Evolutionary conservation across 148 eudicot species (phyloP).

Genomic region (Rhododendron molle): DNA sequence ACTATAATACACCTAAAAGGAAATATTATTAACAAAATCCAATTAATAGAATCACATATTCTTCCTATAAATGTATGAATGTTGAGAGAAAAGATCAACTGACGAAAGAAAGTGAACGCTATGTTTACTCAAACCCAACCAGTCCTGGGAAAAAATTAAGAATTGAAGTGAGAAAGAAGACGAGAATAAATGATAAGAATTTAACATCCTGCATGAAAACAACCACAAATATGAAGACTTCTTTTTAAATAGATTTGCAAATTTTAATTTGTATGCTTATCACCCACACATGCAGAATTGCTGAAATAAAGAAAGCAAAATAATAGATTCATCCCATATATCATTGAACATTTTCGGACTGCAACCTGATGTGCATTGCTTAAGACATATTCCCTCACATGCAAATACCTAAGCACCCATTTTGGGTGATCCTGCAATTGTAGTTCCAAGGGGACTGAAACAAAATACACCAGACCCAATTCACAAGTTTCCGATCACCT

Average conservation of each 20-base stretch:
- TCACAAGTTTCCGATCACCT: not conserved
- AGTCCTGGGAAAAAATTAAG: not conserved
- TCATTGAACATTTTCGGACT: not conserved
- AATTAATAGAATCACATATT: not conserved
- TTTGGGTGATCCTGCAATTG: conserved; percentile 1
- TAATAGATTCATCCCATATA: not conserved
- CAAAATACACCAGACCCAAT: not conserved
- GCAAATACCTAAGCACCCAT: not conserved
- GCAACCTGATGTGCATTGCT: not conserved
- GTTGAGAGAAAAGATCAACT: not conserved
- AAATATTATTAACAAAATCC: not conserved
- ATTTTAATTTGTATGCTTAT: not conserved
- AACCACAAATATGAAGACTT: not conserved
- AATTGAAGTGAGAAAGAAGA: not conserved
- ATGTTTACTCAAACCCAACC: not conserved
- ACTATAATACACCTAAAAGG: not conserved
- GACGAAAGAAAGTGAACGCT: not conserved
- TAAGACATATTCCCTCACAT: conserved; percentile 2
- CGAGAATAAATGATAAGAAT: not conserved
- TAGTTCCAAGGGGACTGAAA: not conserved
- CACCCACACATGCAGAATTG: not conserved
- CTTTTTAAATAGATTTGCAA: not conserved
- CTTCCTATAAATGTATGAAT: not conserved
- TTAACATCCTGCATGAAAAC: not conserved
- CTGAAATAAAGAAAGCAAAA: not conserved